These are phyloP conservation scores for Kodamaea fukazawae DNA, from an alignment of 805 yeast genomes.

Conservation along the genomic window DNA sequence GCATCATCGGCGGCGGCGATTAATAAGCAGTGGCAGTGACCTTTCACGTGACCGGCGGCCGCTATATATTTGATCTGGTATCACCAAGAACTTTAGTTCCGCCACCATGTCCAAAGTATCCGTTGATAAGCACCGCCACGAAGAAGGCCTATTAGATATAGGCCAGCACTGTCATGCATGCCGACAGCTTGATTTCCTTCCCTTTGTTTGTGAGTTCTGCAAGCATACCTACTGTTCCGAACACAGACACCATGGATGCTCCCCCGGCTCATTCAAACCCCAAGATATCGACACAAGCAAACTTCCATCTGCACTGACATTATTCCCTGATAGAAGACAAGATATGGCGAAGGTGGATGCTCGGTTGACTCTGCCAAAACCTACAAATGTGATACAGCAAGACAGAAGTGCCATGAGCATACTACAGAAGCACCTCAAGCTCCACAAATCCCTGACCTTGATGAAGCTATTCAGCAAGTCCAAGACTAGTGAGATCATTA, in stretches of 20 bases:
- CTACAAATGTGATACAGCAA: conserved; percentile 21
- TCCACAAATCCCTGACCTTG: conserved; percentile 6
- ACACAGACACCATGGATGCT: conserved; percentile 42
- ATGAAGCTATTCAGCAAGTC: conserved; percentile 6
- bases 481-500: conserved; percentile 5
- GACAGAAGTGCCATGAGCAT: conserved; percentile 13
- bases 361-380: conserved; percentile 18
- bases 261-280: conserved; percentile 10
- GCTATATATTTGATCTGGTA: neutral
- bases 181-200: conserved; percentile 54
- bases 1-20: too few species aligned
- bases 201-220: conserved; percentile 53
- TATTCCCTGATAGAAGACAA: conserved; percentile 52
- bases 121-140: conserved; percentile 6
- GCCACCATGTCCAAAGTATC: conserved; percentile 8
- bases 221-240: conserved; percentile 45
- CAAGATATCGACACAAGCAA: conserved; percentile 10
- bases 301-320: conserved; percentile 42
- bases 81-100: neutral
- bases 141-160: conserved; percentile 41
- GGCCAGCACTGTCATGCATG: conserved; percentile 59
- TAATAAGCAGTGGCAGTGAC: too few species aligned
- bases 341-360: conserved; percentile 37
- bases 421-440: conserved; percentile 7
- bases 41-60: too few species aligned